Base-by-base conservation (phyloP, 805 yeast species). In the Hanseniaspora vineae region DNA sequence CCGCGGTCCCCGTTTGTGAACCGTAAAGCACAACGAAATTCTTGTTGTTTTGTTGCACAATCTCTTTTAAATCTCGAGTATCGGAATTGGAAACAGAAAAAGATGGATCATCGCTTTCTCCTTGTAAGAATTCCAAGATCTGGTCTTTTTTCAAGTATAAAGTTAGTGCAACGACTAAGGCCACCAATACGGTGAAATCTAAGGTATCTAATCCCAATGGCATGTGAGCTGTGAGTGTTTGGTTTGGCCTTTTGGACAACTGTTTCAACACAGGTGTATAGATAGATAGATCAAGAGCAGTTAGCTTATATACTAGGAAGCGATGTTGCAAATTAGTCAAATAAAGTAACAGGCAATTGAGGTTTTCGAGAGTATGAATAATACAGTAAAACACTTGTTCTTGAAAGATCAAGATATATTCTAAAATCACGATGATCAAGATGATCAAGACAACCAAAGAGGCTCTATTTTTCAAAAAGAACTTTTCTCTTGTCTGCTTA, bases 1-100 rank as follows among this genome's bases (percentile, higher is more conserved):
- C 98, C 42, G 97, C 96, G 15, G 98, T 92, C 53, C 98, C 98
- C 5, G 98, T 92, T 67, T 92, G 99, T 13, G 97, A 89, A 15
- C 96, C 97, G 62, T 75, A 92, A 51, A 92, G 75, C 2, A 92
- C 81, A 42, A 88, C 69, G 35, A 84, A 82, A 53, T 83, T 81
- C 66, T 90, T 89, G 51, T 76, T 73, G 57, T 80, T 79, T 37
- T 69, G 68, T 45, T 69, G 68, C 55, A 90, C 62, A 2, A 75
- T 76, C 49, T 76, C 77, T 10, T 74, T 69, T 42, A 84, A 65
- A 60, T 80, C 80, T 58, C 87, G 70, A 14, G 78, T 69, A 17
- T 67, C 67, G 10, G 29, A 23, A 23, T 71, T 68, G 3, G 55
- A 61, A n/a, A 65, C 66, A 35, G 62, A 55, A 6, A 66, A 58